These are phyloP conservation scores for Solanum chilense DNA, from an alignment of 257 asterid genomes.

Conservation along the genomic window DNA sequence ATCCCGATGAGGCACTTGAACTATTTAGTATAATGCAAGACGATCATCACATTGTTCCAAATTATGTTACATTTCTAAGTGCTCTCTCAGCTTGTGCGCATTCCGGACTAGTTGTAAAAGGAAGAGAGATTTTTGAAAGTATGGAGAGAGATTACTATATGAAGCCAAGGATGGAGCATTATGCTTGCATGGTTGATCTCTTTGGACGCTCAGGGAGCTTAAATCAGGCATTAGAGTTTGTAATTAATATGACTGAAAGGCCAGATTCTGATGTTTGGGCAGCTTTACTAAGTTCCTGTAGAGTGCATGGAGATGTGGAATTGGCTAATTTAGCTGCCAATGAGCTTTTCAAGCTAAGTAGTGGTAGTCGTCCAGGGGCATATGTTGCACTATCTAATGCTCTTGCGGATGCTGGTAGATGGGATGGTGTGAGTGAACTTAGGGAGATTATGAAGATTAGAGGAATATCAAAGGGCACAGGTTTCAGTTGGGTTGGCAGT, in stretches of 20 bases:
- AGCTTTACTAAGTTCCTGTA: conserved; percentile 67
- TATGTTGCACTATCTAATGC: conserved; percentile 71
- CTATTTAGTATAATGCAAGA: conserved; percentile 49
- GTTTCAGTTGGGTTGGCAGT: conserved; percentile 79
- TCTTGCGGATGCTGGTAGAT: conserved; percentile 81
- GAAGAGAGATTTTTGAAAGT: conserved; percentile 49
- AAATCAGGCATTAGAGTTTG: conserved; percentile 55
- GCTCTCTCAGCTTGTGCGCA: conserved; percentile 84
- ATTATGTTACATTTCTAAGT: conserved; percentile 71
- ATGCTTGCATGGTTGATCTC: conserved; percentile 80
- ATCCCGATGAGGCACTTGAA: conserved; percentile 47
- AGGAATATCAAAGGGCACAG: conserved; percentile 73
- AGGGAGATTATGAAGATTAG: conserved; percentile 80
- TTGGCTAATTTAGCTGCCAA: conserved; percentile 72
- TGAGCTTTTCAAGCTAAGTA: conserved; percentile 52
- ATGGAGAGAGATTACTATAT: conserved; percentile 43
- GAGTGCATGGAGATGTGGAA: conserved; percentile 74
- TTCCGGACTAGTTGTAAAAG: conserved; percentile 61
- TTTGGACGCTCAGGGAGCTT: conserved; percentile 77
- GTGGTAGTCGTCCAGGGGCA: conserved; percentile 57
- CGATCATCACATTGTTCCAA: conserved; percentile 28
- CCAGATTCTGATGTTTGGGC: conserved; percentile 91
- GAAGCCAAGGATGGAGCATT: conserved; percentile 92
- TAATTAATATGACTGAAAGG: conserved; percentile 47
- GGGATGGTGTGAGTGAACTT: conserved; percentile 68